Evolutionary conservation across 768 basidiomycete species (phyloP), one percentile per base, ranked within the genome.

Genomic region (Psilocybe subaeruginosa): DNA sequence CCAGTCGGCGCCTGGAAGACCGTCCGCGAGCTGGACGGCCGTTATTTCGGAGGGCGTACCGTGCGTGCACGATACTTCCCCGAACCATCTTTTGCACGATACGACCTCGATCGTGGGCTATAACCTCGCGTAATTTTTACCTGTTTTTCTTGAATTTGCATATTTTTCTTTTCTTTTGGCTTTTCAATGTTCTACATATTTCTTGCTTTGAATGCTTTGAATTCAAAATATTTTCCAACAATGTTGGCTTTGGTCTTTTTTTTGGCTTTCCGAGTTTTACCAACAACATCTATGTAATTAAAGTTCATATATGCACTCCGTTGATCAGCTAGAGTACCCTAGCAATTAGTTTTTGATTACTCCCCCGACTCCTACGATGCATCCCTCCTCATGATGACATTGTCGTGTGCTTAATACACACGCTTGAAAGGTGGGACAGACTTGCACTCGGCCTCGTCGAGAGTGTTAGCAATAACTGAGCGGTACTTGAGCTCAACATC

Each of bases 361-460:
- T 54, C 30, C 61, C 62, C 14, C 50, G 62, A 48, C 52, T 58
- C 45, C 53, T 19, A 17, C 8, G 23, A 31, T 27, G 8, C 37
- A 31, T 7, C 55, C 49, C 16, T 23, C 8, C 60, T 37, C 14
- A 27, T 19, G 33, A 23, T 19, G 35, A 37, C 54, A 45, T 4
- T 55, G 8, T 16, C 27, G 31, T 19, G n/a, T 33, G 43, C 68
- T 75, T 83, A 96, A 77, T 96, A 97, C 58, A 92, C 92, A 75
- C 95, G 93, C 85, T 97, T 97, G 88, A 97, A 97, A 12, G 97
- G 97, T 64, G 97, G 97, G 35, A 99, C 94, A 43, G 91, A 72
- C 82, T 96, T 97, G 90, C 96, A 97, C 80, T 98, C 97, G 70
- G 86, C 90, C 79, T 97, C 93, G 72, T 99, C 97, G 47, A 99